A percentile compares a stretch with the other conserved stretches of the same genome.
These are phyloP conservation scores for Dryadomyces quercus-mongolicae DNA, from an alignment of 2,329 filamentous ascomycete genomes.

Conservation along the genomic window DNA sequence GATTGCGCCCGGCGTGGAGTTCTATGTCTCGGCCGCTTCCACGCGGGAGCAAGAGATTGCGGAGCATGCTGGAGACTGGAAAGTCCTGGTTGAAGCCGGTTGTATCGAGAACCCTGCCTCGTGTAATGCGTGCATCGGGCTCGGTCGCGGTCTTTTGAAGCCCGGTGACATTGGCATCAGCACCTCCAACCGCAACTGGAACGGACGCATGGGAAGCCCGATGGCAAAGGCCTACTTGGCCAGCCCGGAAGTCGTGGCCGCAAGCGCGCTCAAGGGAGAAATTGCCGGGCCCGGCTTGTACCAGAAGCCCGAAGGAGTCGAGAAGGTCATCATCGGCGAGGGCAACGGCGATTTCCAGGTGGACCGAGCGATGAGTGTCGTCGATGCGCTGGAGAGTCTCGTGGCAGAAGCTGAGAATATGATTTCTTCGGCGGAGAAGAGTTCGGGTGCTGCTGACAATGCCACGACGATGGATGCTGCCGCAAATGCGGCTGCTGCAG, in stretches of 20 bases:
- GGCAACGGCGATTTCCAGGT: slow-evolving; percentile 11
- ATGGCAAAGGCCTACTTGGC: slow-evolving; percentile 62
- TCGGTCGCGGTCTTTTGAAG: slow-evolving; percentile 62
- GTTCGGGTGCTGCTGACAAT: too few species aligned
- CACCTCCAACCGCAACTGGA: slow-evolving; percentile 81
- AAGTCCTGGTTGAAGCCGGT: slow-evolving; percentile 69
- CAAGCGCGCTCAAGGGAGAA: slow-evolving; percentile 63
- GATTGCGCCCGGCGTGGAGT: slow-evolving; percentile 62
- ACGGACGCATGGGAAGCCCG: slow-evolving; percentile 75
- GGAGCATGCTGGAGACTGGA: slow-evolving; percentile 77
- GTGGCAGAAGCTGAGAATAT: slow-evolving; percentile 55
- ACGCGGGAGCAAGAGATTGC: slow-evolving; percentile 62
- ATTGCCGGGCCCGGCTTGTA: slow-evolving; percentile 73
- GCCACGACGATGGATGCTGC: not conserved
- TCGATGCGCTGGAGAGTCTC: slow-evolving; percentile 60
- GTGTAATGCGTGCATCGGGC: slow-evolving; percentile 78
- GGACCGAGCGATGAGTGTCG: slow-evolving; percentile 26
- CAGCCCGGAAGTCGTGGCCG: slow-evolving; percentile 84
- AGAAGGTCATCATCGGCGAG: slow-evolving; percentile 21
- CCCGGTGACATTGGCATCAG: slow-evolving; percentile 77
- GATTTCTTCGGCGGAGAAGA: slow-evolving; percentile 30
- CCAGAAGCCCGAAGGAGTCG: slow-evolving; percentile 30
- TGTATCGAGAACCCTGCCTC: slow-evolving; percentile 57
- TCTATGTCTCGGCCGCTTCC: slow-evolving; percentile 87
- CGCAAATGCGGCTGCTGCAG: slow-evolving; percentile 16